Evolutionary conservation across 352 stramenopile genomes (phyloP).

Genomic region (Thraustotheca clavata): DNA sequence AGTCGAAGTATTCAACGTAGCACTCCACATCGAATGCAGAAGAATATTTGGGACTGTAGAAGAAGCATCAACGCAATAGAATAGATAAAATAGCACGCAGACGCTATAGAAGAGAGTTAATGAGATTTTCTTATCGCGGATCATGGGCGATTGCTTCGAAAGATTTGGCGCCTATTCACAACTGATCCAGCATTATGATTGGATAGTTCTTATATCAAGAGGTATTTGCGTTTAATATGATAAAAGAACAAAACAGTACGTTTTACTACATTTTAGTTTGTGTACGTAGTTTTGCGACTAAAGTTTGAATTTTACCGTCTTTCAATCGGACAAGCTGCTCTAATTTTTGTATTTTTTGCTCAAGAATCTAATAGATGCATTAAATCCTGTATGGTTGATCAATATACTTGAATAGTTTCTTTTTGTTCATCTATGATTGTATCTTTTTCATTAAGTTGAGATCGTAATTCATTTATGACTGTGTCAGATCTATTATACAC

Average conservation of each 20-base stretch:
- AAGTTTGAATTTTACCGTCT: conserved; percentile 89
- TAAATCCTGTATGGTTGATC: background rate
- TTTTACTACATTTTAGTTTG: conserved; percentile 14
- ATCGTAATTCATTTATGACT: conserved; percentile 26
- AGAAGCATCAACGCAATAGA: background rate
- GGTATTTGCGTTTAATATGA: too few species aligned
- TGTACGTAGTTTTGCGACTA: conserved; percentile 69
- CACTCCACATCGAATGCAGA: conserved; percentile 16
- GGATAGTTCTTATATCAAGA: too few species aligned
- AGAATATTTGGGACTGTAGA: background rate
- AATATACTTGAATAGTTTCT: conserved; percentile 71
- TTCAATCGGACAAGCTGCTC: conserved; percentile 93
- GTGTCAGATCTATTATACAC: conserved; percentile 9
- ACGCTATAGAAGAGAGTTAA: too few species aligned
- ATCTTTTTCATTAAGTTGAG: conserved; percentile 59
- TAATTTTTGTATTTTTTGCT: conserved; percentile 93
- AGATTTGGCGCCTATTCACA: too few species aligned
- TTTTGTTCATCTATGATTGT: conserved; percentile 76
- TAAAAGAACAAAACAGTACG: too few species aligned
- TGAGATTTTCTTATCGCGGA: too few species aligned
- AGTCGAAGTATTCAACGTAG: background rate
- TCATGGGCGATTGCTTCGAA: too few species aligned
- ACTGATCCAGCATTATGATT: too few species aligned
- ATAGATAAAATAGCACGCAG: background rate
- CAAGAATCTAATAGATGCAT: conserved; percentile 65